Conservation (phyloP, 495 filamentous ascomycete species). For the Parmelia sp. region DNA sequence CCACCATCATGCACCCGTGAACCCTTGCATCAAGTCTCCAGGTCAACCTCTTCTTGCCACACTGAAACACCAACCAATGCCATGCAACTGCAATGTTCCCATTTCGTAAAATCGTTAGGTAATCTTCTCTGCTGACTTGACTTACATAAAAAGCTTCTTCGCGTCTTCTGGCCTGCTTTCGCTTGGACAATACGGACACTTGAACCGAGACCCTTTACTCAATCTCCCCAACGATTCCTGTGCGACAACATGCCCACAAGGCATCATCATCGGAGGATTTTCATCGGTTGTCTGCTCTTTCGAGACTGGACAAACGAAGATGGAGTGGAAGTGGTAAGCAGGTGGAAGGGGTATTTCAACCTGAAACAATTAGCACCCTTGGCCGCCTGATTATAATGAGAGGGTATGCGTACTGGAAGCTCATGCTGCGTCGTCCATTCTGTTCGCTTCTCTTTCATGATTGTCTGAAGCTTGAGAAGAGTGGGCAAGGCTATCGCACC, state of each 20-base stretch:
- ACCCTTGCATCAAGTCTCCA: too few species aligned
- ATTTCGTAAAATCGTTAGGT: slow-evolving; percentile 9
- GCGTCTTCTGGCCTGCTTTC: slow-evolving; percentile 75
- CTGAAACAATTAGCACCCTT: slow-evolving; percentile 32
- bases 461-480: slow-evolving; percentile 71
- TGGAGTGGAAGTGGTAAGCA: slow-evolving; percentile 85
- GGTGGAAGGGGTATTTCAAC: slow-evolving; percentile 85
- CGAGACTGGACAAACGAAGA: slow-evolving; percentile 95
- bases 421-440: slow-evolving; percentile 93
- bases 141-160: slow-evolving; percentile 58
- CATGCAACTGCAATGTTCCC: slow-evolving; percentile 7
- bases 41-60: neutral
- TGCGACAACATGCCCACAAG: slow-evolving; percentile 91
- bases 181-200: slow-evolving; percentile 92
- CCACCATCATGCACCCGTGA: too few species aligned
- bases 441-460: slow-evolving; percentile 79
- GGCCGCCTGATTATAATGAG: neutral
- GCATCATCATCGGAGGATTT: slow-evolving; percentile 97
- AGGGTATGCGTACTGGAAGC: slow-evolving; percentile 55
- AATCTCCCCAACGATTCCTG: slow-evolving; percentile 71
- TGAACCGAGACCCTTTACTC: slow-evolving; percentile 74
- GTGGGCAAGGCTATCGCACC: slow-evolving; percentile 85
- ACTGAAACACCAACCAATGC: slow-evolving; percentile 11
- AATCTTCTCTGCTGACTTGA: neutral
- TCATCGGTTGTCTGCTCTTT: slow-evolving; percentile 91